A percentile compares a stretch with the other conserved stretches of the same genome.
These are phyloP conservation scores for Asparagopsis taxiformis DNA, from an alignment of 31 red algal species.

Conservation along the genomic window DNA sequence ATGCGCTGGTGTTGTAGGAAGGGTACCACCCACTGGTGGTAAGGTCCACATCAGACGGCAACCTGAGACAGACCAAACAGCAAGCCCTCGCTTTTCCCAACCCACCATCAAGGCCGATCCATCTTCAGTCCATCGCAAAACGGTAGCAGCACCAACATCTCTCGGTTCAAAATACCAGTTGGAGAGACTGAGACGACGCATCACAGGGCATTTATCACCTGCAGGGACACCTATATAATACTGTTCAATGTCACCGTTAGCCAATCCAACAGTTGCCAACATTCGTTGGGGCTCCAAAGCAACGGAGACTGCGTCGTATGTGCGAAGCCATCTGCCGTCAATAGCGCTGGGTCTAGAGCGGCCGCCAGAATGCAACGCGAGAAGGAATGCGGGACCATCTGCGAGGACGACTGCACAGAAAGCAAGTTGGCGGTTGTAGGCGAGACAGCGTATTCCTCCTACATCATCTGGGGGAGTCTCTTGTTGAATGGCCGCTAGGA, in stretches of 20 bases:
- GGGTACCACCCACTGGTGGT: constrained; percentile 63
- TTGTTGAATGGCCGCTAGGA: constrained; percentile 25
- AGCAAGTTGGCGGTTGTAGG: constrained; percentile 48
- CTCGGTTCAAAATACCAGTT: constrained; percentile 83
- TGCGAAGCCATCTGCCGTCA: constrained; percentile 72
- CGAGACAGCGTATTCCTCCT: constrained; percentile 38
- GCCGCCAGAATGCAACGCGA: constrained; percentile 48
- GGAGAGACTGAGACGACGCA: constrained; percentile 52
- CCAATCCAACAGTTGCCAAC: constrained; percentile 78
- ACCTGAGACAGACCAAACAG: constrained; percentile 87
- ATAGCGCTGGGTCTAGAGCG: constrained; percentile 43
- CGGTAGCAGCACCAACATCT: constrained; percentile 62
- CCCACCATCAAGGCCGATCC: constrained; percentile 82
- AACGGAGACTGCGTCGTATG: constrained; percentile 41
- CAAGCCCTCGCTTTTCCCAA: constrained; percentile 82
- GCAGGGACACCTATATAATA: constrained; percentile 76
- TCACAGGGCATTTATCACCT: constrained; percentile 68
- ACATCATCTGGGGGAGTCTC: constrained; percentile 26
- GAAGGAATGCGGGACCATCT: constrained; percentile 50
- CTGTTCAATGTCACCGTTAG: constrained; percentile 84
- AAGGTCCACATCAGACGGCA: constrained; percentile 91
- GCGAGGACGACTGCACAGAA: constrained; percentile 63
- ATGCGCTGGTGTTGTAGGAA: constrained; percentile 43
- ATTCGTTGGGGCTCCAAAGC: constrained; percentile 80
- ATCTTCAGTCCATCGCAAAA: constrained; percentile 83